Percentiles rank a stretch among this genome's conserved stretches.
phyloP scores from a whole-genome alignment of 345 rosid species.

The Gossypium rotundifolium region DNA sequence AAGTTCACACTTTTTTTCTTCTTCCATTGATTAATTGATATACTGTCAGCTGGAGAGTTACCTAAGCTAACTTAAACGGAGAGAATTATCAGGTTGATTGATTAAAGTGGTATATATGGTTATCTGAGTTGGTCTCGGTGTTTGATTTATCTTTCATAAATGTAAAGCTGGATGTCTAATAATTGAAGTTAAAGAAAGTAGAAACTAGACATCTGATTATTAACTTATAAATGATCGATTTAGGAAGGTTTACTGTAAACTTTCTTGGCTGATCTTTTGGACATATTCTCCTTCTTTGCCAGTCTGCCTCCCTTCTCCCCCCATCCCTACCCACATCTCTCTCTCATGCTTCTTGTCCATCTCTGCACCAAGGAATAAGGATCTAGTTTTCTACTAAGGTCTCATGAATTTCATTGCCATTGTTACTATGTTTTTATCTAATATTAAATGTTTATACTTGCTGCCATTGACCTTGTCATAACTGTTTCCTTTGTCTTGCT shows the following conservation, averaged over 20 bases:
- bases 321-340: not conserved
- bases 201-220: not conserved
- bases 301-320: too few species aligned
- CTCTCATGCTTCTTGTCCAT: not conserved
- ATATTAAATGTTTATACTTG: not conserved
- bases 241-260: not conserved
- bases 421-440: not conserved
- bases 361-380: not conserved
- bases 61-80: not conserved
- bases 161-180: not conserved
- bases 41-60: not conserved
- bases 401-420: not conserved
- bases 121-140: not conserved
- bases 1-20: not conserved
- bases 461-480: slow-evolving; percentile 14
- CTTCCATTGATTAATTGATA: not conserved
- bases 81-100: not conserved
- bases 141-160: not conserved
- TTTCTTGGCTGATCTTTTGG: not conserved
- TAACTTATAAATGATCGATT: not conserved
- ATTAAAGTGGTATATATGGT: slow-evolving; percentile 1
- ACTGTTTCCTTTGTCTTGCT: slow-evolving; percentile 21
- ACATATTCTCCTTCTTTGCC: not conserved
- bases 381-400: not conserved
- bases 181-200: not conserved